Evolutionary conservation across 1,284 basidiomycete species (phyloP).

Genomic region (Ceratobasidium sp.): DNA sequence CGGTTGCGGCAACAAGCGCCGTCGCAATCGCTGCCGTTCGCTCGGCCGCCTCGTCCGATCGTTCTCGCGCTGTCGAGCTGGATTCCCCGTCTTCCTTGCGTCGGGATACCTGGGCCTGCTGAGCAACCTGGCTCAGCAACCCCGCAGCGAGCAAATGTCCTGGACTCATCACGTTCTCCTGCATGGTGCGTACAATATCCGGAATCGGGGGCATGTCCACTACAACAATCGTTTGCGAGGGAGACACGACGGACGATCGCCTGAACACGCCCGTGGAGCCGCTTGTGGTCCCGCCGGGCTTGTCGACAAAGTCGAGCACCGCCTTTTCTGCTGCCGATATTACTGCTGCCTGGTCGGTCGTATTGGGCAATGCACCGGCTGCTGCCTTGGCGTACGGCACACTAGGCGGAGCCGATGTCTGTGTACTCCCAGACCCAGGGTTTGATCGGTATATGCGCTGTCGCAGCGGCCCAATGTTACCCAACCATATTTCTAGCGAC

Average conservation of each 20-base stretch:
- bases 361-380: conserved; percentile 3
- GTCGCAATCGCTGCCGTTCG: conserved; percentile 27
- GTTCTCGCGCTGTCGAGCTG: conserved; percentile 3
- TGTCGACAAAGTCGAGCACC: conserved; percentile 18
- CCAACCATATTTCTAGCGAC: conserved; percentile 88
- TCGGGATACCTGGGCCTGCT: conserved; percentile 24
- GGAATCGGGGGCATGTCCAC: conserved; percentile 72
- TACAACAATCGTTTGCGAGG: conserved; percentile 74
- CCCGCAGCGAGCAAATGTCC: conserved; percentile 32
- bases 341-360: conserved; percentile 11
- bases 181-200: conserved; percentile 40
- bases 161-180: conserved; percentile 36
- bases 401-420: conserved; percentile 11
- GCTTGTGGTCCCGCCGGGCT: conserved; percentile 16
- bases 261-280: conserved; percentile 34
- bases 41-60: conserved; percentile 19
- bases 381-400: conserved; percentile 34
- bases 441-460: conserved; percentile 71
- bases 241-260: conserved; percentile 43
- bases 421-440: conserved; percentile 32
- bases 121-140: conserved; percentile 27
- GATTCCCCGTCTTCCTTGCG: conserved; percentile 12
- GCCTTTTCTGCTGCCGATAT: conserved; percentile 18
- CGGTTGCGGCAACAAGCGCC: conserved; percentile 28
- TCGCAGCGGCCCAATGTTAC: conserved; percentile 82